A percentile compares a stretch with the other conserved stretches of the same genome.
phyloP scores from a whole-genome alignment of 495 filamentous ascomycete species.

The Xylaria flabelliformis region DNA sequence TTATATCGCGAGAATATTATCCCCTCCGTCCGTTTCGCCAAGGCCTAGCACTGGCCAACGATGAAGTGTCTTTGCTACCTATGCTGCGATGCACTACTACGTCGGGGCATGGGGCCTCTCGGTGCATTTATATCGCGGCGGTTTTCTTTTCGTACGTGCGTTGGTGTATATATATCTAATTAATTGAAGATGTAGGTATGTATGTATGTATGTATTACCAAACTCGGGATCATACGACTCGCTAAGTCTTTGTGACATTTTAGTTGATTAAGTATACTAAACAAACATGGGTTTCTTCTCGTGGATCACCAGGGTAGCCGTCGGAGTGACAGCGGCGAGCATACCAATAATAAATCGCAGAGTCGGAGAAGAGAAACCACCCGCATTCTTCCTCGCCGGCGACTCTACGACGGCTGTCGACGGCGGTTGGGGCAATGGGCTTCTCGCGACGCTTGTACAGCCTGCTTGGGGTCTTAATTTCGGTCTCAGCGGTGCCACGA shows the following conservation, averaged over 20 bases:
- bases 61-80: background rate
- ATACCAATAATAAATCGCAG: background rate
- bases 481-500: slow-evolving; percentile 60
- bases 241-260: background rate
- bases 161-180: too few species aligned
- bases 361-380: slow-evolving; percentile 31
- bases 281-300: background rate
- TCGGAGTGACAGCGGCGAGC: background rate
- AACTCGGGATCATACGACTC: background rate
- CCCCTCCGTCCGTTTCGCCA: background rate
- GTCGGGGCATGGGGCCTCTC: background rate
- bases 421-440: slow-evolving; percentile 59
- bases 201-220: background rate
- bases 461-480: slow-evolving; percentile 55
- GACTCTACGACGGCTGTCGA: slow-evolving; percentile 58
- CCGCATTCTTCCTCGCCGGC: slow-evolving; percentile 58
- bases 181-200: background rate
- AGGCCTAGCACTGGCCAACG: background rate
- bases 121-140: background rate
- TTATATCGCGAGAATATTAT: background rate
- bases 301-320: background rate
- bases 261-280: background rate
- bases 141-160: too few species aligned
- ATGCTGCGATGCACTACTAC: background rate
- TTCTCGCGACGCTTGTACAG: slow-evolving; percentile 50